phyloP scores from a whole-genome alignment of 1,284 basidiomycete genomes.

The Agaricales sp. region DNA sequence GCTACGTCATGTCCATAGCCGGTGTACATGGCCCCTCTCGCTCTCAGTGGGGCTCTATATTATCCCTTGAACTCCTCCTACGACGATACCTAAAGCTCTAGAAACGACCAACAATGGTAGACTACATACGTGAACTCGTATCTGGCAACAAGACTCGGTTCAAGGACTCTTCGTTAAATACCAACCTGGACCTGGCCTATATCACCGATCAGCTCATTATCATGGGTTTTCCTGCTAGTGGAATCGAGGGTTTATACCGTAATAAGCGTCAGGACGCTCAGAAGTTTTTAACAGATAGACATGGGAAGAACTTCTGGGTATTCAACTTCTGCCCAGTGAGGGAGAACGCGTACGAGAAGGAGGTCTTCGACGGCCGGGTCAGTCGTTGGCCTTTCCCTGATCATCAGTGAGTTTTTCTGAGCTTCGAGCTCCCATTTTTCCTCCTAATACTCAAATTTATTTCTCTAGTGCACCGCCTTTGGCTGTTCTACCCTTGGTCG shows the following conservation, averaged over 20 bases:
- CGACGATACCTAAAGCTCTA: too few relatives aligned
- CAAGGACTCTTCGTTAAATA: conserved; percentile 53
- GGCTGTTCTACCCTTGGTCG: conserved; percentile 67
- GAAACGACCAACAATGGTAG: conserved; percentile 31
- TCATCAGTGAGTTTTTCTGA: conserved; percentile 55
- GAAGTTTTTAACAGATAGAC: conserved; percentile 65
- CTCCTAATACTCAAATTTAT: conserved; percentile 6
- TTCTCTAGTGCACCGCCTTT: conserved; percentile 65
- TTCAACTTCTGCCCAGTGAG: conserved; percentile 83
- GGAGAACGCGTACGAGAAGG: conserved; percentile 59
- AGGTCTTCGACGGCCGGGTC: conserved; percentile 58
- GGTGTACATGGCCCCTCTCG: too few relatives aligned
- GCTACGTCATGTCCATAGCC: too few relatives aligned
- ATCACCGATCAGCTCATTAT: conserved; percentile 78
- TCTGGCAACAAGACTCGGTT: conserved; percentile 76
- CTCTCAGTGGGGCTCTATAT: too few relatives aligned
- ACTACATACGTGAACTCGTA: conserved; percentile 54
- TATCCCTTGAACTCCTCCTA: too few relatives aligned
- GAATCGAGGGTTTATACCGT: conserved; percentile 73
- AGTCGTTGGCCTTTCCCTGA: conserved; percentile 86
- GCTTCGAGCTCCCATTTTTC: not conserved
- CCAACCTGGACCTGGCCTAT: conserved; percentile 81
- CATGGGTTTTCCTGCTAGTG: conserved; percentile 83
- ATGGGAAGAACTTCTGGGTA: conserved; percentile 72
- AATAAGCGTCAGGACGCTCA: conserved; percentile 74